Evolutionary conservation across 73 alveolate species (phyloP).

Genomic region (Effrenium voratum): DNA sequence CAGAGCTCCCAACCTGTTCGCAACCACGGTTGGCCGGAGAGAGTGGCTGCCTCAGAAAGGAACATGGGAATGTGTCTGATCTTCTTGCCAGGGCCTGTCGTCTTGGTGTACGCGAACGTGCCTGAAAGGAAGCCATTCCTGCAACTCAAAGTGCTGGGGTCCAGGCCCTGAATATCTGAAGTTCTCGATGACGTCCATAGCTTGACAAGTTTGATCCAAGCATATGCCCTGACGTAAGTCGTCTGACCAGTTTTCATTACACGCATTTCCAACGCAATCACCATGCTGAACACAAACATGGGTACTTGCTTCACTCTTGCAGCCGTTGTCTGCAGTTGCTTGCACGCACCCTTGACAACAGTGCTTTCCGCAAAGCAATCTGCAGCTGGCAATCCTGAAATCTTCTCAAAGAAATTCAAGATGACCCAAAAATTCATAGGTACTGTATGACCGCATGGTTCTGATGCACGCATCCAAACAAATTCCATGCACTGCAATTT

Average conservation of each 20-base stretch:
- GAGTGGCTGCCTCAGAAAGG: not conserved
- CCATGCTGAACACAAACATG: not conserved
- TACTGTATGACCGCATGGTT: too few relatives aligned
- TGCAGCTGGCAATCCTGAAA: too few relatives aligned
- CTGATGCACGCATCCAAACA: too few relatives aligned
- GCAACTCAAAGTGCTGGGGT: not conserved
- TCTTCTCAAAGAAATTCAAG: too few relatives aligned
- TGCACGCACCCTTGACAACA: not conserved
- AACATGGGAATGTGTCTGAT: not conserved
- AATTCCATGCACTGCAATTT: too few relatives aligned
- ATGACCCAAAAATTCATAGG: too few relatives aligned
- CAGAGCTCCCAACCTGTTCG: not conserved
- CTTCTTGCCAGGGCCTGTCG: conserved; percentile 2
- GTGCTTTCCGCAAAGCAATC: not conserved
- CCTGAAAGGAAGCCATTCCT: not conserved
- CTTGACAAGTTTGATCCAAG: not conserved
- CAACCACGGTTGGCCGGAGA: not conserved
- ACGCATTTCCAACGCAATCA: not conserved
- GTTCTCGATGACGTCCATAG: not conserved
- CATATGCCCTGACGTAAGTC: not conserved
- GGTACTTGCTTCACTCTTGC: not conserved
- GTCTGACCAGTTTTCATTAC: not conserved
- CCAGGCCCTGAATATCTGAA: not conserved
- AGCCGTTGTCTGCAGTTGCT: not conserved
- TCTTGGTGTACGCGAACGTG: not conserved